These are phyloP conservation scores for Tolypocladium paradoxum DNA, from an alignment of 2,329 filamentous ascomycete genomes.

Conservation along the genomic window DNA sequence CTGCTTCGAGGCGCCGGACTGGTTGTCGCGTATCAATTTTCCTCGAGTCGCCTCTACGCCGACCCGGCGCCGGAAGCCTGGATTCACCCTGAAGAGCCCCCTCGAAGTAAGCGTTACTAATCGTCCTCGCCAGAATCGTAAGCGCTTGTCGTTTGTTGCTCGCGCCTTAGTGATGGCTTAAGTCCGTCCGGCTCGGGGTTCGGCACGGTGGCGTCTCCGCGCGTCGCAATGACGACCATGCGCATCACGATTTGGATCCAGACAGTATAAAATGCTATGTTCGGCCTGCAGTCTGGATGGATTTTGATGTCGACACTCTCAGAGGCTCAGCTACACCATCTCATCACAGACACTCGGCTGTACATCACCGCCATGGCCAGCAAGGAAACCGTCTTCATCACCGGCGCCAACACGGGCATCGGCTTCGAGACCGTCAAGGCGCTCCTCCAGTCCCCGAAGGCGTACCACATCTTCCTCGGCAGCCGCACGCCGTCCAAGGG, in stretches of 20 bases:
- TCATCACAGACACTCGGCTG: background rate
- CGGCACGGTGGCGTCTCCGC: background rate
- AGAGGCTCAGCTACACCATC: background rate
- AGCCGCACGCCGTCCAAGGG: conserved; percentile 40
- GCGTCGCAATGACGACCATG: background rate
- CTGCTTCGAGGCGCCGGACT: too few relatives aligned
- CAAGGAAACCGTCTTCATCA: conserved; percentile 40
- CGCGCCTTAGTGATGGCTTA: background rate
- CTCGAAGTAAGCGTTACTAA: too few relatives aligned
- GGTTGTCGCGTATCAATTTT: too few relatives aligned
- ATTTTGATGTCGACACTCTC: background rate
- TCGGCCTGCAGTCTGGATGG: too few relatives aligned
- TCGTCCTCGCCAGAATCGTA: too few relatives aligned
- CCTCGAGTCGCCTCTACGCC: too few relatives aligned
- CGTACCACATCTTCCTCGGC: conserved; percentile 47
- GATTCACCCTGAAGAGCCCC: too few relatives aligned
- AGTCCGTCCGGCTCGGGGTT: background rate
- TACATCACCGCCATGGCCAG: background rate
- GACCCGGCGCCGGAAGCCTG: too few relatives aligned
- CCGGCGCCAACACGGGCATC: conserved; percentile 51
- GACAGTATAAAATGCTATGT: too few relatives aligned
- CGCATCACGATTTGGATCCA: too few relatives aligned
- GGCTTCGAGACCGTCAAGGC: conserved; percentile 48
- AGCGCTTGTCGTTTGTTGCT: background rate
- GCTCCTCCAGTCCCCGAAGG: conserved; percentile 31